phyloP scores from a whole-genome alignment of 495 filamentous ascomycete species.

The Penicillium samsonianum region DNA sequence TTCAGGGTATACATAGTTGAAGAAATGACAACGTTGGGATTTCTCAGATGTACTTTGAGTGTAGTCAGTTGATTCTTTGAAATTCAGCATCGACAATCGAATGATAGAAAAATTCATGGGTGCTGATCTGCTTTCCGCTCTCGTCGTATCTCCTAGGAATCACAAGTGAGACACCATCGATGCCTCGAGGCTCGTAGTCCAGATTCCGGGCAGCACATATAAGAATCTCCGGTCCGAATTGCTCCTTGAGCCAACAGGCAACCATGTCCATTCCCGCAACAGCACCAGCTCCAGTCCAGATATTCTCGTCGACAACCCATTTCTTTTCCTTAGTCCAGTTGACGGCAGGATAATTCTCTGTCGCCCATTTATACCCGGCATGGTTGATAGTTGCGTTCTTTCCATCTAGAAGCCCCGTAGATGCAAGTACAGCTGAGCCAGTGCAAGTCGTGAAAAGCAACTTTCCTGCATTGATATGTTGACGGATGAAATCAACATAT shows the following conservation, averaged over 20 bases:
- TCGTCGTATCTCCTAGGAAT: not conserved
- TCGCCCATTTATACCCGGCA: conserved; percentile 20
- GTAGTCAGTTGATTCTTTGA: no score
- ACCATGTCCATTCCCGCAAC: conserved; percentile 43
- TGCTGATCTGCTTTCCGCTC: not conserved
- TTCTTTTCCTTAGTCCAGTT: conserved; percentile 36
- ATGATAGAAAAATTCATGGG: not conserved
- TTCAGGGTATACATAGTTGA: no score
- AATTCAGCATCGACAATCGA: no score
- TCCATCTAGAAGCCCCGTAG: conserved; percentile 24
- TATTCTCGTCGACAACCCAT: conserved; percentile 38
- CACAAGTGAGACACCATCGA: not conserved
- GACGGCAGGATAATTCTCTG: conserved; percentile 28
- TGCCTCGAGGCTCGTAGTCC: conserved; percentile 1
- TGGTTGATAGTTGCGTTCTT: conserved; percentile 36
- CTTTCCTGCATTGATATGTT: conserved; percentile 30
- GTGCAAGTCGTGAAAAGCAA: conserved; percentile 31
- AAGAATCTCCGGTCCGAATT: conserved; percentile 24
- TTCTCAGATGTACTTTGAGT: no score
- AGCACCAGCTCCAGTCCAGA: conserved; percentile 40
- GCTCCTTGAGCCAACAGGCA: conserved; percentile 35
- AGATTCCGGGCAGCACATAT: not conserved
- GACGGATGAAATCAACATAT: conserved; percentile 26
- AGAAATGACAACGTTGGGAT: no score
- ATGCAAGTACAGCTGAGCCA: conserved; percentile 25